Base-by-base conservation (phyloP, 768 basidiomycete species). In the Auriscalpium microsporum region DNA sequence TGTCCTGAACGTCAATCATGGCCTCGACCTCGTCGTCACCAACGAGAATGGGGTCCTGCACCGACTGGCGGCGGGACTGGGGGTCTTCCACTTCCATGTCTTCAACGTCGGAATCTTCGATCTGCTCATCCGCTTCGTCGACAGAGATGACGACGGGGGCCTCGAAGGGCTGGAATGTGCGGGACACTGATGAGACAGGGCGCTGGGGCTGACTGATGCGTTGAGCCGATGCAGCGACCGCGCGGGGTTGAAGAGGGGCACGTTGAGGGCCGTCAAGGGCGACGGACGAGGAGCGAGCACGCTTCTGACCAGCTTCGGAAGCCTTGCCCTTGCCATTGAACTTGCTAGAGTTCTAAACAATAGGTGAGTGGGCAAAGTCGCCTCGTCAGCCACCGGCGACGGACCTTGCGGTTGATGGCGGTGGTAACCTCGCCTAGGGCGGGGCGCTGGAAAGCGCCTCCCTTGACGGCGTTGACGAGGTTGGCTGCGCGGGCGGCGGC, bases 371-470 rank as follows among this genome's bases (percentile, higher is more conserved):
- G 52, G 34, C 21, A 37, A 40, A 7, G 38, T 11, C 10, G 52
- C 48, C 54, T 48, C 19, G 37, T 51, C 34, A 37, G 52, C 19
- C 36, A 52, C 38, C 5, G 23, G 28, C 55, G 50, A 57, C n/a
- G 67, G 65, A 86, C 87, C 74, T 86, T 90, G 67, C 83, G 81
- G 69, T 89, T 90, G 51, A 89, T 80, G 54, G 85, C 83, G 50
- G 80, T 84, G 46, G 87, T 87, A 59, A 94, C 90, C 71, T 93
- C 91, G 56, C 83, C 81, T 50, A 94, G 77, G 42, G 84, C 90
- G 35, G 85, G 77, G 61, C 92, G 80, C 67, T 83, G 81, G 48
- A 62, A 58, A 19, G 75, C 71, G 45, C 73, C 76, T 36, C 72
- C 73, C 75, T 90, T 92, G 61, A 75, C 69, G 37, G 63, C 69